A percentile compares a stretch with the other conserved stretches of the same genome.
Evolutionary conservation across 768 basidiomycete species (phyloP).

Genomic region (Lactifluus echinatus): DNA sequence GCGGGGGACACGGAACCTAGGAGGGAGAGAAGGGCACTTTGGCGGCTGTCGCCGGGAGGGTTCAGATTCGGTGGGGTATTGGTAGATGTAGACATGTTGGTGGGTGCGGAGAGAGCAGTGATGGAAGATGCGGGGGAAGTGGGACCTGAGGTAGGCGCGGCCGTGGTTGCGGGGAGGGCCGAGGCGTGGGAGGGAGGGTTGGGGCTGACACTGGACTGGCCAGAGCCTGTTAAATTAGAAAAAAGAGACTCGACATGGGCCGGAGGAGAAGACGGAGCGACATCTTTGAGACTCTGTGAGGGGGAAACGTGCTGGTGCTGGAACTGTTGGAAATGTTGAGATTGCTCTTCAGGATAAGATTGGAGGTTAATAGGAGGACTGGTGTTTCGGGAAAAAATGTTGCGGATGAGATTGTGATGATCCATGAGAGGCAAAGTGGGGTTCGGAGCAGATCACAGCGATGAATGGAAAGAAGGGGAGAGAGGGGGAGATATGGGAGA

Average conservation of each 20-base stretch:
- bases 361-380: slow-evolving; percentile 11
- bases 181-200: slow-evolving; percentile 26
- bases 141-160: slow-evolving; percentile 33
- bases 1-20: slow-evolving; percentile 45
- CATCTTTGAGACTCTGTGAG: slow-evolving; percentile 29
- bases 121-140: slow-evolving; percentile 35
- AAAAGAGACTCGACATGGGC: slow-evolving; percentile 64
- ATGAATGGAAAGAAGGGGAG: neutral
- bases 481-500: neutral
- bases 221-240: slow-evolving; percentile 38
- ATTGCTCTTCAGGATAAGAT: slow-evolving; percentile 19
- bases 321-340: slow-evolving; percentile 22
- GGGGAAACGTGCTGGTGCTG: slow-evolving; percentile 30
- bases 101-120: slow-evolving; percentile 33
- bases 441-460: slow-evolving; percentile 5
- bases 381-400: slow-evolving; percentile 21
- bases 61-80: slow-evolving; percentile 30
- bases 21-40: slow-evolving; percentile 67
- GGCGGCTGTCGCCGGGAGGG: slow-evolving; percentile 38
- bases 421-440: slow-evolving; percentile 13
- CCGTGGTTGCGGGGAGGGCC: slow-evolving; percentile 24
- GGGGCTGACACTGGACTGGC: slow-evolving; percentile 32
- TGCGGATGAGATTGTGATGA: slow-evolving; percentile 17
- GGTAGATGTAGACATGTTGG: slow-evolving; percentile 31
- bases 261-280: slow-evolving; percentile 39